A percentile compares a stretch with the other conserved stretches of the same genome.
phyloP scores from a whole-genome alignment of 2,329 filamentous ascomycete species.

The Aspergillus persii region DNA sequence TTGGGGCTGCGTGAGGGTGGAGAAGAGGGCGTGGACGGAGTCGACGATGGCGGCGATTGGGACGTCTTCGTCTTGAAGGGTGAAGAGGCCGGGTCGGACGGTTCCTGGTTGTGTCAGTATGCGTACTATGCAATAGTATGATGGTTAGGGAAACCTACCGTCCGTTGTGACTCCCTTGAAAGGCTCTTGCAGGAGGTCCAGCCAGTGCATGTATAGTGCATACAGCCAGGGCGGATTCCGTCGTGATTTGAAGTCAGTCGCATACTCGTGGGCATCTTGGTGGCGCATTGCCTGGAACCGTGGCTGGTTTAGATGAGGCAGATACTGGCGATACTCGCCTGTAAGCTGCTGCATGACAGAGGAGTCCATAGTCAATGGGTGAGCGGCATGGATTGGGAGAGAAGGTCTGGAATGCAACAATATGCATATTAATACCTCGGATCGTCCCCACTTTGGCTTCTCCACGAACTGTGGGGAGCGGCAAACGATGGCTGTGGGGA shows the following conservation, averaged over 20 bases:
- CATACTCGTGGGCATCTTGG: slow-evolving; percentile 64
- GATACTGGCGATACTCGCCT: slow-evolving; percentile 55
- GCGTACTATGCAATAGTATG: not conserved
- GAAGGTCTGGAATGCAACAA: not conserved
- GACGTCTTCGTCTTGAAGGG: slow-evolving; percentile 62
- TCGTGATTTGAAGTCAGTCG: slow-evolving; percentile 57
- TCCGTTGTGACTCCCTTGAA: slow-evolving; percentile 70
- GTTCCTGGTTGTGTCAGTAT: slow-evolving; percentile 39
- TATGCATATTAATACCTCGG: too few species aligned
- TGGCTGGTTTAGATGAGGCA: slow-evolving; percentile 60
- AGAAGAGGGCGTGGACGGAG: slow-evolving; percentile 49
- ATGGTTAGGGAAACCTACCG: slow-evolving; percentile 42
- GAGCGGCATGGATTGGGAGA: not conserved
- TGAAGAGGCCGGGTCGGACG: slow-evolving; percentile 55
- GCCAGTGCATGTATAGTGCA: slow-evolving; percentile 59
- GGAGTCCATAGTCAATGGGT: slow-evolving; percentile 6
- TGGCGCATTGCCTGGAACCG: slow-evolving; percentile 63
- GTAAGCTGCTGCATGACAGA: slow-evolving; percentile 20
- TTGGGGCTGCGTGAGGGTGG: slow-evolving; percentile 50
- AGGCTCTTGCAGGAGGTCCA: slow-evolving; percentile 58
- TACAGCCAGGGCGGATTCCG: slow-evolving; percentile 67
- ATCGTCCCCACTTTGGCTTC: not conserved
- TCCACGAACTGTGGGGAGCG: slow-evolving; percentile 9
- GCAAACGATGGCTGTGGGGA: not conserved
- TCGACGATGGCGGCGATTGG: slow-evolving; percentile 58